A percentile compares a stretch with the other conserved stretches of the same genome.
These are phyloP conservation scores for Penicillium salamii DNA, from an alignment of 495 filamentous ascomycete genomes.

Conservation along the genomic window DNA sequence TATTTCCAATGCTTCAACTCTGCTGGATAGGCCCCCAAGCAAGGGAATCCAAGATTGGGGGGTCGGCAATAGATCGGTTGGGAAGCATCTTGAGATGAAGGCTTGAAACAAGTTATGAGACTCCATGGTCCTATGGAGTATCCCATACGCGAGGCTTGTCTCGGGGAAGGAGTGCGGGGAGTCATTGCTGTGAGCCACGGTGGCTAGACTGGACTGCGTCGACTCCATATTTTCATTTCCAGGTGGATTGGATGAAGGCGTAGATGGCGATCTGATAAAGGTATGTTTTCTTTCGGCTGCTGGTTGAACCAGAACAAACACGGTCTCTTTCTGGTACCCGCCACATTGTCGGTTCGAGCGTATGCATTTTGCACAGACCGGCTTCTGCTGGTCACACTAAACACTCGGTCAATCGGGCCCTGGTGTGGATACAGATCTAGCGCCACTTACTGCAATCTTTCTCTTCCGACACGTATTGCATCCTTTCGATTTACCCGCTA, in stretches of 20 bases:
- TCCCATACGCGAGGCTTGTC: not conserved
- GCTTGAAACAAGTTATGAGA: constrained; percentile 13
- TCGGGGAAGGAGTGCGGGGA: not conserved
- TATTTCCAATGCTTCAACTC: constrained; percentile 23
- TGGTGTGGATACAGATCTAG: not conserved
- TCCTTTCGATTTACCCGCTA: constrained; percentile 44
- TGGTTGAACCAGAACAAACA: constrained; percentile 31
- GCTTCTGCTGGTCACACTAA: constrained; percentile 36
- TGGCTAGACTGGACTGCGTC: not conserved
- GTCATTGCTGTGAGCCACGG: not conserved
- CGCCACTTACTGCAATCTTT: constrained; percentile 38
- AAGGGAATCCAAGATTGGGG: constrained; percentile 25
- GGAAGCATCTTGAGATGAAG: constrained; percentile 20
- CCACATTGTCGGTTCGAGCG: constrained; percentile 34
- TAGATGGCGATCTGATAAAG: constrained; percentile 1
- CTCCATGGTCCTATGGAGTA: constrained; percentile 6
- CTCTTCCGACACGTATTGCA: constrained; percentile 44
- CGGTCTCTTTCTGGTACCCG: constrained; percentile 33
- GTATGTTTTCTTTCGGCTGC: constrained; percentile 11
- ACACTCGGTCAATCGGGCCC: not conserved
- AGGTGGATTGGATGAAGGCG: not conserved
- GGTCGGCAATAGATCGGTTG: constrained; percentile 6
- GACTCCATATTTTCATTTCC: not conserved
- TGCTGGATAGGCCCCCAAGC: constrained; percentile 15
- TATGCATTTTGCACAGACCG: constrained; percentile 33